Base-by-base conservation (phyloP, 176 grass and related monocot species). In the Musa troglodytarum region DNA sequence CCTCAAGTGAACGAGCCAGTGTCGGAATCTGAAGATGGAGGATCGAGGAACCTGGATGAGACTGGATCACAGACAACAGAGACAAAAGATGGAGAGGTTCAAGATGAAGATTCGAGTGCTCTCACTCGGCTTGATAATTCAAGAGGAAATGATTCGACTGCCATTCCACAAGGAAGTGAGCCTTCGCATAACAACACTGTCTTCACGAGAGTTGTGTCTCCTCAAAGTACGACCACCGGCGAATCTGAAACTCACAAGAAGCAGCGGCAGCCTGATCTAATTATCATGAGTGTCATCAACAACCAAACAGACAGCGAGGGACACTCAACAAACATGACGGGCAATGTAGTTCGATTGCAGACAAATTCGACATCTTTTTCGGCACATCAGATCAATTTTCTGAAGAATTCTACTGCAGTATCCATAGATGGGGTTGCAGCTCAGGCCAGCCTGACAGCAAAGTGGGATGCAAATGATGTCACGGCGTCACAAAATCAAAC, bases 1-100 rank as follows among this genome's bases (percentile, higher is more conserved):
- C 72, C 82, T 3, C 77, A 81, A 11, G 74, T 77, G 34, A 34
- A 74, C 10, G 86, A 82, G 75, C 69, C 11, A 15, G 72, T 28
- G 56, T 19, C 72, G 15, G 51, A 74, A 56, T 25, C 52, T 29
- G 72, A 74, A 56, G 25, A 74, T 29, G 72, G 53, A 72, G 50
- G 34, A 10, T 2, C n/a, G n/a, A 72, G 19, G 69, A 72, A 53
- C n/a, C n/a, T 53, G 1, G 72, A 74, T n/a, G 22, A 74, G 1
- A 56, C 57, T 14, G 21, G 2, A 25, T 17, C 51, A 24, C 53
- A 29, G 53, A 22, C 16, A 10, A 29, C 8, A 4, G 22, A 26
- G 21, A 74, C 7, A 56, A 56, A 15, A 54, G 13, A 56, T 16
- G 53, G 71, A 25, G 52, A 54, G 10, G 24, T 24, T 72, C 19